Evolutionary conservation across 2,329 filamentous ascomycete genomes (phyloP), one percentile per base, ranked within the genome.

Genomic region (Claviceps capensis): DNA sequence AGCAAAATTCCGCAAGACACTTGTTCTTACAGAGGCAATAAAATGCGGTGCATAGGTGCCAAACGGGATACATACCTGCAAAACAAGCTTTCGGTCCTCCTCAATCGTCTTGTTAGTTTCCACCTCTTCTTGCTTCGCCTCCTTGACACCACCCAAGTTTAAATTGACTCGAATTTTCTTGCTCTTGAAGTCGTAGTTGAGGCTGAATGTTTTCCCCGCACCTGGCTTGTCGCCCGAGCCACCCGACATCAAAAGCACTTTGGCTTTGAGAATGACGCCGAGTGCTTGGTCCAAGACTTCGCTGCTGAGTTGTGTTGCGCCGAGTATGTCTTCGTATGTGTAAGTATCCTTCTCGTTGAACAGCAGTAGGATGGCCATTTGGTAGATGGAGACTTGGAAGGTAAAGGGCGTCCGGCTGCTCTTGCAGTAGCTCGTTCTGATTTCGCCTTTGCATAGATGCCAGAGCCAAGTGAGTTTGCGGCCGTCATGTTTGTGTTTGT

Each of bases 31-130:
- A 34, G 30, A 34, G 9, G 30, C 30, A 34, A 34, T 34, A 34
- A 4, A 34, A 11, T 34, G 3, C 30, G 3, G 30, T 34, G 30
- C 30, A 34, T 11, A 34, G 30, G 30, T 34, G 9, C 30, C 30
- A 34, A 34, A 34, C 30, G 9, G 9, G 30, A 11, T 34, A 9
- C 84, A 69, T 78, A 95, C 91, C 83, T 98, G 93, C 65, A 97
- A 86, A 54, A 98, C 79, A 55, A 98, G 76, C 71, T 97, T 97
- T 56, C 93, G 81, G 67, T 98, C 93, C 70, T 98, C 93, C 72
- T 98, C 93, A 60, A 98, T 96, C 3, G 89, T 97, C 81, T 98
- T 98, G 75, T 97, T 95, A 6, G 93, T 98, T 65, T 98, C 93
- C 56, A 88, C 90, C 58, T 89, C 86, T 68, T 98, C 93, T 57